phyloP scores from a whole-genome alignment of 2,329 filamentous ascomycete species.

The Cordyceps militaris region DNA sequence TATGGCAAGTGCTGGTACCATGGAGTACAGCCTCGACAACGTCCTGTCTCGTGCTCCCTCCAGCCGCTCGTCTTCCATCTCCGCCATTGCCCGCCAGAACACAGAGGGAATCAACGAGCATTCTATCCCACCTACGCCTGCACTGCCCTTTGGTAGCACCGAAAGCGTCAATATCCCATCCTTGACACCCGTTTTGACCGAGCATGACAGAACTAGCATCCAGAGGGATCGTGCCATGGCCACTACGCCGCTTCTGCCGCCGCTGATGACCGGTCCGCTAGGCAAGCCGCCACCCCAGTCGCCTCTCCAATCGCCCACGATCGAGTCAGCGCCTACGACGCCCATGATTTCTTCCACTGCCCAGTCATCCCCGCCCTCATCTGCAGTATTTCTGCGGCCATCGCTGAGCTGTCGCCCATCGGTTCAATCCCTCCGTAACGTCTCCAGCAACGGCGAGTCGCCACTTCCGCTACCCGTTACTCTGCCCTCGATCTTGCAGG shows the following conservation, averaged over 20 bases:
- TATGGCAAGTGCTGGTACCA: slow-evolving; percentile 54
- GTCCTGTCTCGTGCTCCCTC: slow-evolving; percentile 64
- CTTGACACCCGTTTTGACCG: slow-evolving; percentile 39
- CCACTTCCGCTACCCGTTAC: slow-evolving; percentile 32
- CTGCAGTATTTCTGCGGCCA: slow-evolving; percentile 36
- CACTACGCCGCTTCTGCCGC: slow-evolving; percentile 78
- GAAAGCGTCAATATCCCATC: slow-evolving; percentile 45
- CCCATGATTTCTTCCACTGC: slow-evolving; percentile 33
- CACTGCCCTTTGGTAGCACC: slow-evolving; percentile 54
- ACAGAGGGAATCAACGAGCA: slow-evolving; percentile 42
- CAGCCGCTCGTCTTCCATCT: slow-evolving; percentile 72
- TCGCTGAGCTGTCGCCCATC: slow-evolving; percentile 73
- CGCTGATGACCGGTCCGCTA: slow-evolving; percentile 59
- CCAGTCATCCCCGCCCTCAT: slow-evolving; percentile 39
- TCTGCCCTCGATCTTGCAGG: slow-evolving; percentile 59
- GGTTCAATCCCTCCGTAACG: slow-evolving; percentile 61
- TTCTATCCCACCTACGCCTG: slow-evolving; percentile 53
- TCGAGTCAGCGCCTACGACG: slow-evolving; percentile 51
- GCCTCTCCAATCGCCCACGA: slow-evolving; percentile 77
- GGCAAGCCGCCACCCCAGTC: slow-evolving; percentile 58
- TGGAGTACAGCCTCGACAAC: slow-evolving; percentile 77
- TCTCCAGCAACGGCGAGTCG: slow-evolving; percentile 53
- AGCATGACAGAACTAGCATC: slow-evolving; percentile 38
- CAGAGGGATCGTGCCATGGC: slow-evolving; percentile 56
- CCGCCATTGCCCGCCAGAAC: slow-evolving; percentile 46